These are phyloP conservation scores for Penicillium pulvis DNA, from an alignment of 495 filamentous ascomycete genomes.

Conservation along the genomic window DNA sequence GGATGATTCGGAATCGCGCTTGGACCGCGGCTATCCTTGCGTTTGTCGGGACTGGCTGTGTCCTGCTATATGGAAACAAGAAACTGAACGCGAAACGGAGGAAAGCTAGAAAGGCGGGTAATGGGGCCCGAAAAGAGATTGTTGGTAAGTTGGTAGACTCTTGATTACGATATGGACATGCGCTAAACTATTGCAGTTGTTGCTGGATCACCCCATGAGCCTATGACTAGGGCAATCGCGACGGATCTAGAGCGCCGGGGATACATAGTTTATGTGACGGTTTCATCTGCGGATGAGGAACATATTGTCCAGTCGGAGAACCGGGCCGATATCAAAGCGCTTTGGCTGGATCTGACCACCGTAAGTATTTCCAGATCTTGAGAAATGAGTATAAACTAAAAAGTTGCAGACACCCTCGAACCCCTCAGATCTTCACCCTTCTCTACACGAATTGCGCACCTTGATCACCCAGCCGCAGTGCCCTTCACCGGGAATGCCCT, in stretches of 20 bases:
- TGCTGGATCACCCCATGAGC: constrained; percentile 78
- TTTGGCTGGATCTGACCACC: constrained; percentile 78
- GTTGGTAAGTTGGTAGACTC: constrained; percentile 51
- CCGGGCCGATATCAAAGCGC: constrained; percentile 74
- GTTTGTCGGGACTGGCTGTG: constrained; percentile 67
- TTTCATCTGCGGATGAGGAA: constrained; percentile 79
- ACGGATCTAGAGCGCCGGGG: constrained; percentile 87
- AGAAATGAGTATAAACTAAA: constrained; percentile 39
- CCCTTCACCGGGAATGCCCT: constrained; percentile 69
- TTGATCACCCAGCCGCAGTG: constrained; percentile 72
- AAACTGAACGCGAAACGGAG: constrained; percentile 64
- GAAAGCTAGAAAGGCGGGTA: constrained; percentile 72
- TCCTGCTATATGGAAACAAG: constrained; percentile 63
- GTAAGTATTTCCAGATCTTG: constrained; percentile 30
- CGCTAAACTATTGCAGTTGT: constrained; percentile 74
- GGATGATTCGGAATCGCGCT: constrained; percentile 70
- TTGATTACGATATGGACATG: constrained; percentile 1
- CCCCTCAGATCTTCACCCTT: constrained; percentile 54
- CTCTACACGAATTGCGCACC: constrained; percentile 54
- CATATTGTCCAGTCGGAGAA: constrained; percentile 71
- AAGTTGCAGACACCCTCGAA: constrained; percentile 37
- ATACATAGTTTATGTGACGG: constrained; percentile 90
- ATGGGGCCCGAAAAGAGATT: constrained; percentile 87
- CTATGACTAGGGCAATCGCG: constrained; percentile 76
- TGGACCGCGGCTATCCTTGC: constrained; percentile 67